Percentiles rank a stretch among this genome's conserved stretches.
Conservation (phyloP, 2,329 filamentous ascomycete genomes). For the Lasiodiplodia sp. region DNA sequence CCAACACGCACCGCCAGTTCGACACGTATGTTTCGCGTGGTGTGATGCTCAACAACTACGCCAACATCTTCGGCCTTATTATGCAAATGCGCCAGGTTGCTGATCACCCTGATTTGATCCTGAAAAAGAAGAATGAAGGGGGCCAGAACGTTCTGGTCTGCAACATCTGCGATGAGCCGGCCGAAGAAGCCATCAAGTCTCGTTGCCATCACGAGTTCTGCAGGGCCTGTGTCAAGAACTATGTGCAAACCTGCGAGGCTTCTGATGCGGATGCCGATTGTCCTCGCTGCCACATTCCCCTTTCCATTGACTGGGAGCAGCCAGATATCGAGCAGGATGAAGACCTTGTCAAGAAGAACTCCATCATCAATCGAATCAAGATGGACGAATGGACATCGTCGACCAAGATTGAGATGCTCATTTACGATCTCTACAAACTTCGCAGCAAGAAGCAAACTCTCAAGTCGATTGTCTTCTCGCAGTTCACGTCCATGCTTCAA, state of each 20-base stretch:
- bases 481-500: conserved; percentile 97
- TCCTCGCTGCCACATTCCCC: conserved; percentile 87
- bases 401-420: conserved; percentile 95
- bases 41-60: conserved; percentile 94
- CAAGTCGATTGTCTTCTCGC: conserved; percentile 97
- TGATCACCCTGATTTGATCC: conserved; percentile 91
- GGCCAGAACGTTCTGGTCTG: conserved; percentile 92
- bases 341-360: conserved; percentile 85
- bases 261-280: conserved; percentile 70
- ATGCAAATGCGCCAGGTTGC: conserved; percentile 99
- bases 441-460: conserved; percentile 91
- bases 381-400: conserved; percentile 99
- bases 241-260: conserved; percentile 78
- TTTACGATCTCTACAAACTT: conserved; percentile 91
- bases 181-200: conserved; percentile 92
- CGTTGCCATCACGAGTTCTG: conserved; percentile 94
- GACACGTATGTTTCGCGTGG: conserved; percentile 95
- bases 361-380: conserved; percentile 97
- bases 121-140: conserved; percentile 85
- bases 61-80: conserved; percentile 98
- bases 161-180: conserved; percentile 94
- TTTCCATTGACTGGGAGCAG: conserved; percentile 92
- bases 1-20: conserved; percentile 84
- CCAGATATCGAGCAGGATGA: conserved; percentile 95
- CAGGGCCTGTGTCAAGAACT: conserved; percentile 79